These are phyloP conservation scores for Xerocomellus intermedius DNA, from an alignment of 768 basidiomycete species.

Conservation along the genomic window DNA sequence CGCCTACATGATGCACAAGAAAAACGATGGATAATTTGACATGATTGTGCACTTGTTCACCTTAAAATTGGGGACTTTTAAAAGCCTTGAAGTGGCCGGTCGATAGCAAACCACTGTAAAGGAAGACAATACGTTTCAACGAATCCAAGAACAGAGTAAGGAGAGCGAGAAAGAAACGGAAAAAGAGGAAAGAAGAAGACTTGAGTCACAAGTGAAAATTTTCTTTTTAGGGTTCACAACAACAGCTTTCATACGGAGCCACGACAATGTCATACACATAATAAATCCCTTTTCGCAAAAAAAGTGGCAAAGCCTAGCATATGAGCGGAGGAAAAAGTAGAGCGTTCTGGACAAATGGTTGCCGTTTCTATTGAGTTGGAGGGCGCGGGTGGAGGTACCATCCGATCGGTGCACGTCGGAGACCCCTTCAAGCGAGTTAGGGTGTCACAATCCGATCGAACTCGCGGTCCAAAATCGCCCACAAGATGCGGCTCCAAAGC, in stretches of 20 bases:
- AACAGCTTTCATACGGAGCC: neutral
- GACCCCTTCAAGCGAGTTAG: neutral
- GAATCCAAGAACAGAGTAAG: neutral
- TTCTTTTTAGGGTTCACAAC: neutral
- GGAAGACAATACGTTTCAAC: neutral
- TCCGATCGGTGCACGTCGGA: neutral
- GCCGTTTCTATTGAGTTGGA: constrained; percentile 10
- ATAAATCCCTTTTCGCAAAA: constrained; percentile 8
- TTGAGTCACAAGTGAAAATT: neutral
- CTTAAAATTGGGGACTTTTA: too few species aligned
- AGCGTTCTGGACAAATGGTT: neutral
- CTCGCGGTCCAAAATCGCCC: neutral
- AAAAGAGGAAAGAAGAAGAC: neutral
- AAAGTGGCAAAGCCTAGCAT: neutral
- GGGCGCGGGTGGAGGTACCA: neutral
- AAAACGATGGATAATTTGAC: neutral
- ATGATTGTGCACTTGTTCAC: neutral
- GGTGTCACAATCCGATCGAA: neutral
- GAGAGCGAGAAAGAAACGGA: too few species aligned
- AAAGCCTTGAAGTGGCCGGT: too few species aligned
- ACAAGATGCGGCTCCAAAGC: neutral
- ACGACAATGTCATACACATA: neutral
- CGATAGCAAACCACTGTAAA: neutral
- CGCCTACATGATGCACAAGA: too few species aligned
- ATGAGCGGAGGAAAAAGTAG: neutral